Percentiles rank a stretch among this genome's conserved stretches.
phyloP scores from a whole-genome alignment of 495 filamentous ascomycete genomes.

The Penicillium psychrofluorescens region DNA sequence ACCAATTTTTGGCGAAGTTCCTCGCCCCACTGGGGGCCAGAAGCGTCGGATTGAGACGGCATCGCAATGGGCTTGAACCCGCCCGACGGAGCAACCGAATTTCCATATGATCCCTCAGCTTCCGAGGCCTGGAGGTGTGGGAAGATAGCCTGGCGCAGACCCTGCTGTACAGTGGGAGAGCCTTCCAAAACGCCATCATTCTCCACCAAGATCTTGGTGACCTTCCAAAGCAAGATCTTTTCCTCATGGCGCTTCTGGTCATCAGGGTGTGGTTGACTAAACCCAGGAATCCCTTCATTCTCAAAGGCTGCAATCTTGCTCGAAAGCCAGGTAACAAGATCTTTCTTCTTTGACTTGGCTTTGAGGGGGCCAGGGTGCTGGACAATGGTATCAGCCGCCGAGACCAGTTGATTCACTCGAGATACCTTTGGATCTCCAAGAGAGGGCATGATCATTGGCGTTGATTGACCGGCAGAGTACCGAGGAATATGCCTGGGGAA shows the following conservation, averaged over 20 bases:
- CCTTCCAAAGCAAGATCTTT: conserved; percentile 80
- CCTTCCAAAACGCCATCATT: conserved; percentile 77
- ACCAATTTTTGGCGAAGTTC: conserved; percentile 65
- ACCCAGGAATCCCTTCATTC: conserved; percentile 43
- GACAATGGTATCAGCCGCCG: conserved; percentile 59
- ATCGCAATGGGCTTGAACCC: conserved; percentile 21
- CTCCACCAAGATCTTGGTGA: conserved; percentile 73
- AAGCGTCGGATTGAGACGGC: conserved; percentile 46
- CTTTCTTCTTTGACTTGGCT: conserved; percentile 91
- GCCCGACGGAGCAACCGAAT: conserved; percentile 13
- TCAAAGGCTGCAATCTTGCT: conserved; percentile 67
- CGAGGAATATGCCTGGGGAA: conserved; percentile 87
- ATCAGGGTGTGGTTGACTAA: conserved; percentile 42
- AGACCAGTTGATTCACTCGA: conserved; percentile 60
- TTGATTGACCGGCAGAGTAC: conserved; percentile 63
- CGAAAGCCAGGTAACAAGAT: conserved; percentile 74
- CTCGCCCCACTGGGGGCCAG: conserved; percentile 60
- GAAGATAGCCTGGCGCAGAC: conserved; percentile 65
- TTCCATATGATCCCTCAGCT: conserved; percentile 19
- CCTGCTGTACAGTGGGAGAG: conserved; percentile 62
- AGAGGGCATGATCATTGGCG: conserved; percentile 73
- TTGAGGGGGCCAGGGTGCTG: conserved; percentile 88
- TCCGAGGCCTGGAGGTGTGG: conserved; percentile 45
- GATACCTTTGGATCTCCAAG: conserved; percentile 77
- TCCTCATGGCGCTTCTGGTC: conserved; percentile 69